These are phyloP conservation scores for Diatrype stigma DNA, from an alignment of 2,329 filamentous ascomycete species.

Conservation along the genomic window DNA sequence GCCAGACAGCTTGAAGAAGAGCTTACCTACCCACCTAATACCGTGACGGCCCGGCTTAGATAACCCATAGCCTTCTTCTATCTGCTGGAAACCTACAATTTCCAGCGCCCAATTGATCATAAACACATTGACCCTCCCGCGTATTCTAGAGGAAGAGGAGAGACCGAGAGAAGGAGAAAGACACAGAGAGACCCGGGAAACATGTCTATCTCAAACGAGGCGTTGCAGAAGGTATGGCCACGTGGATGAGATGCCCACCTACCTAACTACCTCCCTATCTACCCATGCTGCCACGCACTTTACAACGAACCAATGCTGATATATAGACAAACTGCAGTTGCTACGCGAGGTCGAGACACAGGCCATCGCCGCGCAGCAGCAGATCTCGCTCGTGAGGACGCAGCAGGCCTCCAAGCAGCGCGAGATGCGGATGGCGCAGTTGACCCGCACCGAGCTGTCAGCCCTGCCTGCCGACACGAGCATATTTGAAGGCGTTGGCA, in stretches of 20 bases:
- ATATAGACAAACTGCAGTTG: conserved; percentile 50
- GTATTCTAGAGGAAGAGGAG: conserved; percentile 1
- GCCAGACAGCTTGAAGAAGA: no score
- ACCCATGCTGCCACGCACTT: conserved; percentile 1
- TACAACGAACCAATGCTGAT: neutral
- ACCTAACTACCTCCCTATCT: no score
- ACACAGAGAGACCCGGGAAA: conserved; percentile 1
- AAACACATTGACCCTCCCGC: no score
- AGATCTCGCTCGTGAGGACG: conserved; percentile 79
- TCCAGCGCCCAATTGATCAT: no score
- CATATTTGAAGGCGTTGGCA: conserved; percentile 92
- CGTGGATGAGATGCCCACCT: conserved; percentile 3
- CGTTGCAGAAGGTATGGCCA: conserved; percentile 76
- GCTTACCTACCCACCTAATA: no score
- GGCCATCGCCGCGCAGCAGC: conserved; percentile 82
- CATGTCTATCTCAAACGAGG: conserved; percentile 94
- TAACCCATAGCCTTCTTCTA: no score
- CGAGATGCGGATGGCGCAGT: conserved; percentile 80
- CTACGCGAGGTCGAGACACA: conserved; percentile 92
- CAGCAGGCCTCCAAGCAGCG: conserved; percentile 84
- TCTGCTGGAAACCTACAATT: no score
- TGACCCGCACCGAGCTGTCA: conserved; percentile 81
- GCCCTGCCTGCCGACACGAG: conserved; percentile 70
- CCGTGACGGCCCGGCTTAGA: no score
- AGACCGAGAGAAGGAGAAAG: no score